Conservation (phyloP, 345 rosid species). For the Citrus glauca region DNA sequence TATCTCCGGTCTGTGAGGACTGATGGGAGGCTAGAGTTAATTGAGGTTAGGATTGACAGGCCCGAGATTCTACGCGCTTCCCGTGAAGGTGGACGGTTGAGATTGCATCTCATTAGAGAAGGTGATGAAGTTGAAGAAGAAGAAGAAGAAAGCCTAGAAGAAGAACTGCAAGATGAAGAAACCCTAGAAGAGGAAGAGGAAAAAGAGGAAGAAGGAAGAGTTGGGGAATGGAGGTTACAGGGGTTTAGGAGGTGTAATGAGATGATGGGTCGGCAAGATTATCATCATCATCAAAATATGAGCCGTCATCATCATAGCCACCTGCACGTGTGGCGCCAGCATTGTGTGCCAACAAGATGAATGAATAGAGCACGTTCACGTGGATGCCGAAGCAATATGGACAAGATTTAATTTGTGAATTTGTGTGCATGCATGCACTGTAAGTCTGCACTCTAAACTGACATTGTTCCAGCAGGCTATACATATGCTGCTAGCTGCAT, state of each 20-base stretch:
- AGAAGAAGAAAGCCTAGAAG: too few species aligned
- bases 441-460: too few species aligned
- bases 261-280: conserved; percentile 19
- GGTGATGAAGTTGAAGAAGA: neutral
- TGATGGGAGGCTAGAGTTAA: conserved; percentile 69
- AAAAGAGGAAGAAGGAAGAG: conserved; percentile 8
- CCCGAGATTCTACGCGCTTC: conserved; percentile 54
- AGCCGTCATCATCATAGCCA: conserved; percentile 20
- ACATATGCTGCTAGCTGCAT: too few species aligned
- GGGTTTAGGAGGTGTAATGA: conserved; percentile 45
- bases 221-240: conserved; percentile 22
- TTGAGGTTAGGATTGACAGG: conserved; percentile 51
- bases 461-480: too few species aligned
- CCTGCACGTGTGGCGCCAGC: conserved; percentile 52
- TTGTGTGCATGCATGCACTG: neutral
- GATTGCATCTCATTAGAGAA: conserved; percentile 45
- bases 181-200: conserved; percentile 12
- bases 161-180: conserved; percentile 8
- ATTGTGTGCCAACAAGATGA: conserved; percentile 62
- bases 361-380: conserved; percentile 14
- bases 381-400: neutral
- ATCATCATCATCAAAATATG: conserved; percentile 6
- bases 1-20: conserved; percentile 58
- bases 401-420: neutral
- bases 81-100: conserved; percentile 60